A percentile compares a stretch with the other conserved stretches of the same genome.
These are phyloP conservation scores for Parathielavia appendiculata DNA, from an alignment of 495 filamentous ascomycete genomes.

Conservation along the genomic window DNA sequence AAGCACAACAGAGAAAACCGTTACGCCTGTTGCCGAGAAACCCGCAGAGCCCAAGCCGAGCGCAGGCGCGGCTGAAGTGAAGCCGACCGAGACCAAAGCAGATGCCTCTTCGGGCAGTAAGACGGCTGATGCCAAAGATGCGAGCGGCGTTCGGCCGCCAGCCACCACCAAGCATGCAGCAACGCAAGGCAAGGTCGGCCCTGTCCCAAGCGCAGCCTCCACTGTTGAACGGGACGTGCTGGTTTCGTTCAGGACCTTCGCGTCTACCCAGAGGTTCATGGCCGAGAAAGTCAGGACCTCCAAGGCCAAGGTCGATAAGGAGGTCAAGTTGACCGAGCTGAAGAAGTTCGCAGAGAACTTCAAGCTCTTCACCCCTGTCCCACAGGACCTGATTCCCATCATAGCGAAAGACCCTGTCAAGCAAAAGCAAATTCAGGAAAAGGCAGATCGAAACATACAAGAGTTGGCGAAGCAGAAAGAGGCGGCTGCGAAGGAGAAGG, in stretches of 20 bases:
- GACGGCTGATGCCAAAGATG: slow-evolving; percentile 26
- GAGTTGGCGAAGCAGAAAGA: slow-evolving; percentile 48
- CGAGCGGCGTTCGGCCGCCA: slow-evolving; percentile 27
- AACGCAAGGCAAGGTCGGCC: slow-evolving; percentile 38
- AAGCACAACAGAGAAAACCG: slow-evolving; percentile 27
- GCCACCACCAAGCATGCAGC: slow-evolving; percentile 37
- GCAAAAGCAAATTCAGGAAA: slow-evolving; percentile 87
- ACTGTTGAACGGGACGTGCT: slow-evolving; percentile 76
- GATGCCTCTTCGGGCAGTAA: slow-evolving; percentile 18
- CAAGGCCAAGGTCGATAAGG: slow-evolving; percentile 77
- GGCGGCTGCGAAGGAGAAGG: slow-evolving; percentile 39
- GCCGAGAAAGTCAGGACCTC: slow-evolving; percentile 66
- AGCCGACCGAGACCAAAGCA: slow-evolving; percentile 30
- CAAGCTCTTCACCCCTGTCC: slow-evolving; percentile 87
- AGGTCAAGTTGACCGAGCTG: slow-evolving; percentile 84
- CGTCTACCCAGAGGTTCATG: slow-evolving; percentile 48
- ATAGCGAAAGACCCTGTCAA: slow-evolving; percentile 91
- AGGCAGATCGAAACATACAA: slow-evolving; percentile 63
- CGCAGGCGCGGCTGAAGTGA: slow-evolving; percentile 20
- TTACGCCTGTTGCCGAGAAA: slow-evolving; percentile 28
- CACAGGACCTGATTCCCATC: slow-evolving; percentile 86
- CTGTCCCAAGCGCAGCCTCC: slow-evolving; percentile 57
- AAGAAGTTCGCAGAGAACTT: slow-evolving; percentile 93
- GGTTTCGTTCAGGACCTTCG: slow-evolving; percentile 77
- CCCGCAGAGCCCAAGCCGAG: slow-evolving; percentile 28